Conservation (phyloP, 306 rosid genomes). For the Quercus wislizeni region DNA sequence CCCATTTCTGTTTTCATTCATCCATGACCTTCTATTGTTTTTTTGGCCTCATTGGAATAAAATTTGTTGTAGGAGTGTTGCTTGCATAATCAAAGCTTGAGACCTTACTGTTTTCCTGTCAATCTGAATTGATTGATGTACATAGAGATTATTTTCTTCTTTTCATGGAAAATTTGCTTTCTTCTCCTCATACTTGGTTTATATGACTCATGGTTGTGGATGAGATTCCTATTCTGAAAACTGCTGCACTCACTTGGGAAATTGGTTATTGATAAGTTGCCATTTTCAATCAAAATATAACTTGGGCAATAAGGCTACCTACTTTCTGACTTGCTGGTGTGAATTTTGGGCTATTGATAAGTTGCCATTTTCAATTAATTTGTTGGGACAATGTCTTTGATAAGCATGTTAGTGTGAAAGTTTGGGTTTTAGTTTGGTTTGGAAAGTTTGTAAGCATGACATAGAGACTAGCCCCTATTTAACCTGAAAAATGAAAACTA, state of each 20-base stretch:
- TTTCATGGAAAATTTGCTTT: too few species aligned
- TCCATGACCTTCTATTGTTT: slow-evolving; percentile 19
- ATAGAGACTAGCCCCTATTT: too few species aligned
- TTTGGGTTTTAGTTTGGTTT: too few species aligned
- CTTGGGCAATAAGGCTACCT: too few species aligned
- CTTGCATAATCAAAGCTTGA: neutral
- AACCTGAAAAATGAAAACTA: too few species aligned
- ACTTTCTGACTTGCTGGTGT: too few species aligned
- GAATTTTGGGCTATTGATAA: too few species aligned
- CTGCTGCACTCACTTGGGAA: neutral
- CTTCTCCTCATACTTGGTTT: neutral
- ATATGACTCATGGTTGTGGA: neutral
- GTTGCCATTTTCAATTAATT: too few species aligned
- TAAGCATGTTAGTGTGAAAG: too few species aligned
- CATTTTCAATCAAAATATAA: neutral
- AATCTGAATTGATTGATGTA: neutral
- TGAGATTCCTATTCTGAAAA: neutral
- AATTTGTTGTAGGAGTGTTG: slow-evolving; percentile 1
- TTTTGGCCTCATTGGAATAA: slow-evolving; percentile 8
- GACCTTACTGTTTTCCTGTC: neutral
- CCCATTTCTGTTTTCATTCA: neutral
- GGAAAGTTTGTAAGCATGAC: too few species aligned
- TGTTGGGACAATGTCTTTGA: too few species aligned
- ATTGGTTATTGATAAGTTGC: neutral
- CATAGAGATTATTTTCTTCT: neutral